phyloP scores from a whole-genome alignment of 805 yeast genomes.

The Cephaloascus albidus region DNA sequence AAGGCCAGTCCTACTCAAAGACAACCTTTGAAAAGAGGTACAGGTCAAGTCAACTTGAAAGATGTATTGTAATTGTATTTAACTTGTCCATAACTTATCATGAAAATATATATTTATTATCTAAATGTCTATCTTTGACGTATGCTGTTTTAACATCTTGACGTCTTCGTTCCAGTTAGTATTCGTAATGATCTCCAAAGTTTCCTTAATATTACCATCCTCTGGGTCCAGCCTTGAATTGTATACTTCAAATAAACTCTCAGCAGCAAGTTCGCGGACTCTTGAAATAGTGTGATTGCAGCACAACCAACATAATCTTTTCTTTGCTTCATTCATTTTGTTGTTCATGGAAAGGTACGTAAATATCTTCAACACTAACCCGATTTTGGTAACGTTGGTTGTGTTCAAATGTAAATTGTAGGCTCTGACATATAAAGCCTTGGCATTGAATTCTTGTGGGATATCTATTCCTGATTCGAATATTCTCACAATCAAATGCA shows the following conservation, averaged over 20 bases:
- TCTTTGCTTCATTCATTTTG: conserved; percentile 6
- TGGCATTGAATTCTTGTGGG: conserved; percentile 17
- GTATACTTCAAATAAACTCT: conserved; percentile 27
- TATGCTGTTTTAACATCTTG: neutral
- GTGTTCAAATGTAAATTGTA: conserved; percentile 51
- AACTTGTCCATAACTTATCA: neutral
- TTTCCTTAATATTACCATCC: too few relatives aligned
- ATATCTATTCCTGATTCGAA: conserved; percentile 26
- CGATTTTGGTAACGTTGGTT: conserved; percentile 23
- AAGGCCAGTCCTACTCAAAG: conserved; percentile 64
- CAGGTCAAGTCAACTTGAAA: conserved; percentile 59
- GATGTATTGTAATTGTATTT: conserved; percentile 34
- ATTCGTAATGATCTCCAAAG: too few relatives aligned
- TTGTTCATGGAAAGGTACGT: conserved; percentile 19
- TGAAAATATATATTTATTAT: too few relatives aligned
- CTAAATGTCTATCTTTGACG: neutral
- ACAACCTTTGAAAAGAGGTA: conserved; percentile 63
- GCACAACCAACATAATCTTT: conserved; percentile 15
- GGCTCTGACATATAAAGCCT: conserved; percentile 33
- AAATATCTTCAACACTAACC: conserved; percentile 32
- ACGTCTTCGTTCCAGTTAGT: neutral
- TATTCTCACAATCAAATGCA: conserved; percentile 18
- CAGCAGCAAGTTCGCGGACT: conserved; percentile 28
- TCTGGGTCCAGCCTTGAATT: conserved; percentile 12
- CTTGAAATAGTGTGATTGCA: conserved; percentile 18